Percentiles rank a stretch among this genome's conserved stretches.
phyloP scores from a whole-genome alignment of 179 eudicot genomes.

The Patellifolia procumbens region DNA sequence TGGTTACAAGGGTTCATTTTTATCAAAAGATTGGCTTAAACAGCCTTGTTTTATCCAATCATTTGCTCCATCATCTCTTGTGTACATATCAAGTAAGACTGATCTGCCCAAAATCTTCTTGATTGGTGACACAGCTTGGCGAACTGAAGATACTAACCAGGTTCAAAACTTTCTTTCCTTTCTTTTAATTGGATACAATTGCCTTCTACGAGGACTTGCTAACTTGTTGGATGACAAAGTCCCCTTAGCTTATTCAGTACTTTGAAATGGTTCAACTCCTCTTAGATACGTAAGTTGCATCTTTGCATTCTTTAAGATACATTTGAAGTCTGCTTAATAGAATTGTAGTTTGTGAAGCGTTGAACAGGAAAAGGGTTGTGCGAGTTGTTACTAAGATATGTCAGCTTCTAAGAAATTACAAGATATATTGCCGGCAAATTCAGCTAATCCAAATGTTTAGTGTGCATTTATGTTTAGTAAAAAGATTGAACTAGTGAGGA shows the following conservation, averaged over 20 bases:
- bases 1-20: conserved; percentile 76
- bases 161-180: conserved; percentile 30
- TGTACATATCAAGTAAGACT: conserved; percentile 65
- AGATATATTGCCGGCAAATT: background rate
- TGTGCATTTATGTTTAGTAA: background rate
- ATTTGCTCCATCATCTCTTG: conserved; percentile 86
- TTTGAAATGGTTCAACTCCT: too few relatives aligned
- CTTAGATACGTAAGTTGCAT: too few relatives aligned
- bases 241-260: too few relatives aligned
- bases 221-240: too few relatives aligned
- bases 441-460: background rate
- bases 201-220: too few relatives aligned
- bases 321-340: background rate
- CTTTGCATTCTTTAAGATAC: background rate
- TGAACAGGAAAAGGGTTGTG: background rate
- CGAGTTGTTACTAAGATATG: background rate
- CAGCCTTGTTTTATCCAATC: conserved; percentile 90
- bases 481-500: background rate
- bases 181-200: too few relatives aligned
- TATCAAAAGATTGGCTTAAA: conserved; percentile 80
- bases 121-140: conserved; percentile 56
- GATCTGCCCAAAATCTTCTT: conserved; percentile 77
- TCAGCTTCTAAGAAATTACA: background rate
- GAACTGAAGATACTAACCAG: conserved; percentile 95
- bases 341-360: background rate